phyloP scores from a whole-genome alignment of 2,329 filamentous ascomycete genomes.

The Fusarium sacchari region DNA sequence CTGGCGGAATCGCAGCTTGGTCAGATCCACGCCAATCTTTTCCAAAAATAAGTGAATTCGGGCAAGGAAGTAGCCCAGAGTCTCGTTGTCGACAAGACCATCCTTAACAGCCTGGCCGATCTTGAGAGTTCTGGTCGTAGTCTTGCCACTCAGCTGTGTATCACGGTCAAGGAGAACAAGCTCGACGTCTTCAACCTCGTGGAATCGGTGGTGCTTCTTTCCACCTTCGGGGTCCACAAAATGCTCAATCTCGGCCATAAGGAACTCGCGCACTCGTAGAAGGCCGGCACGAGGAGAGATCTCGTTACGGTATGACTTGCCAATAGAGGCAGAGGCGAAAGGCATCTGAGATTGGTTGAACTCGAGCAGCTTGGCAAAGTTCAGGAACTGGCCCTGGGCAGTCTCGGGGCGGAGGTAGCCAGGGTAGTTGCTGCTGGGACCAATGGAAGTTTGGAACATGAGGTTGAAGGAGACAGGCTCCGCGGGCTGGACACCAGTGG shows the following conservation, averaged over 20 bases:
- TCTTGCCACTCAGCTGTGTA: slow-evolving; percentile 88
- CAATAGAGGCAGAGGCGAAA: slow-evolving; percentile 95
- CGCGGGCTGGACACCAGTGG: slow-evolving; percentile 78
- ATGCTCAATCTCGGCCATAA: slow-evolving; percentile 99
- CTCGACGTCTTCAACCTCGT: slow-evolving; percentile 84
- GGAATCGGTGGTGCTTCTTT: slow-evolving; percentile 93
- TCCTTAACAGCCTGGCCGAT: slow-evolving; percentile 88
- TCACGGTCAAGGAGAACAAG: slow-evolving; percentile 85
- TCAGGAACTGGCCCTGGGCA: slow-evolving; percentile 97
- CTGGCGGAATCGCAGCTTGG: slow-evolving; percentile 94
- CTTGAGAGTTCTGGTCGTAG: slow-evolving; percentile 74
- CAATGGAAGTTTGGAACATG: slow-evolving; percentile 98
- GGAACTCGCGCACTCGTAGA: slow-evolving; percentile 92
- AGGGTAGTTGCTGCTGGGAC: slow-evolving; percentile 85
- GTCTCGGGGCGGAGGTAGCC: slow-evolving; percentile 94
- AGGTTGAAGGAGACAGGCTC: slow-evolving; percentile 94
- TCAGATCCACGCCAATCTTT: slow-evolving; percentile 86
- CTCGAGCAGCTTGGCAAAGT: slow-evolving; percentile 94
- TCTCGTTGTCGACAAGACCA: slow-evolving; percentile 94
- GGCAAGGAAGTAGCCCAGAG: slow-evolving; percentile 95
- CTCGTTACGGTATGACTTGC: slow-evolving; percentile 98
- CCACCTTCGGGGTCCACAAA: slow-evolving; percentile 94
- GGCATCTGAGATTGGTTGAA: slow-evolving; percentile 97
- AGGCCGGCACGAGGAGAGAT: slow-evolving; percentile 94
- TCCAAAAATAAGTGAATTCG: slow-evolving; percentile 91